Percentiles rank a stretch among this genome's conserved stretches.
Conservation (phyloP, 345 rosid species). For the Viola odorata region DNA sequence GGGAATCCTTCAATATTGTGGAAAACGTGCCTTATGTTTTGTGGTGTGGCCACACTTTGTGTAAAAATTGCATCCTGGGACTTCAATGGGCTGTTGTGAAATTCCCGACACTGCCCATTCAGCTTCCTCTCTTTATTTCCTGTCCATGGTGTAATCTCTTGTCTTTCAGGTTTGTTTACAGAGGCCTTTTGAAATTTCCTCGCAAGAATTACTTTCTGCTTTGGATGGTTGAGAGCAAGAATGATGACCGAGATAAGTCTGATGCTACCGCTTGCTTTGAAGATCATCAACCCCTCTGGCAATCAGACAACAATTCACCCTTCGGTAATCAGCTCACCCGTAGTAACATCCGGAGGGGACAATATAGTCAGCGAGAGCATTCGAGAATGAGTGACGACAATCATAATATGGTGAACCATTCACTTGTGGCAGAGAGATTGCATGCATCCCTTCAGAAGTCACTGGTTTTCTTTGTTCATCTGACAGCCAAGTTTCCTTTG, state of each 20-base stretch:
- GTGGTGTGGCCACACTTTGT: conserved; percentile 96
- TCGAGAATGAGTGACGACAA: conserved; percentile 43
- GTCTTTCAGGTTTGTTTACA: conserved; percentile 76
- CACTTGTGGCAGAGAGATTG: conserved; percentile 34
- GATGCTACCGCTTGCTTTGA: conserved; percentile 19
- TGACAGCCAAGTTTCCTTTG: conserved; percentile 91
- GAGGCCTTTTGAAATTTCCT: conserved; percentile 73
- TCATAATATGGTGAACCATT: conserved; percentile 19
- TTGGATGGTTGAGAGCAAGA: conserved; percentile 97
- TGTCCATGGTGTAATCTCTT: conserved; percentile 95
- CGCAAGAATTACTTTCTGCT: conserved; percentile 86
- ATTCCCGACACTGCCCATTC: conserved; percentile 73
- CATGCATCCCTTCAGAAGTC: conserved; percentile 62
- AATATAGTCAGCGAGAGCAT: conserved; percentile 22
- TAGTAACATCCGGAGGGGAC: conserved; percentile 28
- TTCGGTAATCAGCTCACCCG: conserved; percentile 23
- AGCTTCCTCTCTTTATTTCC: conserved; percentile 90
- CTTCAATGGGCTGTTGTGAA: conserved; percentile 86
- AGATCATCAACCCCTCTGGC: conserved; percentile 27
- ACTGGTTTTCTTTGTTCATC: conserved; percentile 63
- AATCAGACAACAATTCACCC: conserved; percentile 19
- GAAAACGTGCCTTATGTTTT: conserved; percentile 90
- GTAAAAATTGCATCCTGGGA: conserved; percentile 83
- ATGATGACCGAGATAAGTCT: conserved; percentile 53
- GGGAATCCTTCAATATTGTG: conserved; percentile 87